Evolutionary conservation across 345 rosid genomes (phyloP).

Genomic region (Anacardium occidentale): DNA sequence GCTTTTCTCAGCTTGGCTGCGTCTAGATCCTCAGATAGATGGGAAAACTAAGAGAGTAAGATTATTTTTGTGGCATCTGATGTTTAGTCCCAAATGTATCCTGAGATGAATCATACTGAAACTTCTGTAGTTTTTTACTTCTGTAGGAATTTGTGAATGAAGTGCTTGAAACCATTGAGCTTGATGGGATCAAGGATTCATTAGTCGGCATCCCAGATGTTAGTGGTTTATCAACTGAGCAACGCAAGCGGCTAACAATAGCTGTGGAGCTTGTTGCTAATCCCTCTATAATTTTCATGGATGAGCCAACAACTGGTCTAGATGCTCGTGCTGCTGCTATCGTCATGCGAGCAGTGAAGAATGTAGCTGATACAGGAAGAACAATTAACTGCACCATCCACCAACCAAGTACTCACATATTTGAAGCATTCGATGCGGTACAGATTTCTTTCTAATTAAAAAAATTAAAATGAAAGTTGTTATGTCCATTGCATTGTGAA

Average conservation of each 20-base stretch:
- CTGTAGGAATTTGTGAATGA: constrained; percentile 10
- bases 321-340: constrained; percentile 13
- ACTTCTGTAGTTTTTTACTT: neutral
- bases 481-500: no score
- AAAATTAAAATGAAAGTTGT: no score
- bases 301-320: neutral
- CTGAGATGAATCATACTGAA: neutral
- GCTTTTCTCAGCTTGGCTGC: constrained; percentile 45
- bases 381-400: constrained; percentile 15
- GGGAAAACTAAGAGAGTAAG: constrained; percentile 35
- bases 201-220: neutral
- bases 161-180: constrained; percentile 1
- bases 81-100: neutral
- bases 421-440: constrained; percentile 14
- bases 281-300: constrained; percentile 13
- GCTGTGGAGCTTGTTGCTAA: constrained; percentile 15
- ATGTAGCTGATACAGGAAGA: constrained; percentile 6
- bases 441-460: no score
- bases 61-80: neutral
- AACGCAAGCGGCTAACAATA: neutral
- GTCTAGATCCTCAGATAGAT: constrained; percentile 38
- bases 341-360: constrained; percentile 3
- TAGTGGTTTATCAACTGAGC: constrained; percentile 14
- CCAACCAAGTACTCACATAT: constrained; percentile 13
- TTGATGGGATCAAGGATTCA: neutral